These are phyloP conservation scores for Calonectria leucothoes DNA, from an alignment of 2,329 filamentous ascomycete species.

Conservation along the genomic window DNA sequence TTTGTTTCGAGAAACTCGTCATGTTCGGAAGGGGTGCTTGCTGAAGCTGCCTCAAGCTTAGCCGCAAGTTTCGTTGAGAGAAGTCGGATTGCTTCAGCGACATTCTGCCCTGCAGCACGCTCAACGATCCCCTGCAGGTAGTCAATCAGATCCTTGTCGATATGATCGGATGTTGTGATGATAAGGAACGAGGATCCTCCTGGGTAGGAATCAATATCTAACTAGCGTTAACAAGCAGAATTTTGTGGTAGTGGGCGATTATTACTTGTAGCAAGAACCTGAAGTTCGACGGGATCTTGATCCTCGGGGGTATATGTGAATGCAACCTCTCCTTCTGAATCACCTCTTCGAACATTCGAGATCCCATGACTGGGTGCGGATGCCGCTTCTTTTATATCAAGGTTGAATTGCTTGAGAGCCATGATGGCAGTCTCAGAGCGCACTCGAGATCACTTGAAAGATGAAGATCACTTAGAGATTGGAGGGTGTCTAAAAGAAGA, in stretches of 20 bases:
- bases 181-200: conserved; percentile 53
- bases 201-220: conserved; percentile 52
- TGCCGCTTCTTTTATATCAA: conserved; percentile 61
- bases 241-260: not conserved
- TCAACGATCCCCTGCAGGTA: conserved; percentile 55
- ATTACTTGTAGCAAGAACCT: conserved; percentile 50
- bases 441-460: not conserved
- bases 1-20: not conserved
- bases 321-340: conserved; percentile 78
- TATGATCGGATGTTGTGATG: conserved; percentile 54
- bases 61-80: conserved; percentile 29
- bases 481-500: no score
- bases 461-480: not conserved
- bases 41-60: conserved; percentile 12
- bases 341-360: conserved; percentile 66
- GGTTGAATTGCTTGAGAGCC: conserved; percentile 74
- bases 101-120: conserved; percentile 45
- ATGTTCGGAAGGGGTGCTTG: not conserved
- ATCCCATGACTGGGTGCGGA: conserved; percentile 60
- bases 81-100: conserved; percentile 30
- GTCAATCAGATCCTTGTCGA: conserved; percentile 53
- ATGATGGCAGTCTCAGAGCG: conserved; percentile 53
- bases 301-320: conserved; percentile 62
- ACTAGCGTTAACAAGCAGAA: not conserved
- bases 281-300: conserved; percentile 49